These are phyloP conservation scores for Polyporus arcularius DNA, from an alignment of 768 basidiomycete genomes.

Conservation along the genomic window DNA sequence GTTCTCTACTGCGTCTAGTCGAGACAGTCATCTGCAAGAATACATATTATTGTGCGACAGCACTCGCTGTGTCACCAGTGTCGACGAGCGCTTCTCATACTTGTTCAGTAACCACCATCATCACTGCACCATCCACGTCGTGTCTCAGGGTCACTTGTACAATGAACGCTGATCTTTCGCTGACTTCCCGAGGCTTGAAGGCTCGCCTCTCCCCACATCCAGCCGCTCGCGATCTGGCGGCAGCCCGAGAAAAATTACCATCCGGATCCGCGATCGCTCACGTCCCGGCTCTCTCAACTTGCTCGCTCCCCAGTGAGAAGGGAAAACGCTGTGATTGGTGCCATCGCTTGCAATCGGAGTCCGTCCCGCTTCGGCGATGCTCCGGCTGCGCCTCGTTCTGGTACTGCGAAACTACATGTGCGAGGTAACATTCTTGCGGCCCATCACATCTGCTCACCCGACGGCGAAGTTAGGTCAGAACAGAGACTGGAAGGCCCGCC, in stretches of 20 bases:
- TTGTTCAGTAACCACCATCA: no score
- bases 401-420: constrained; percentile 73
- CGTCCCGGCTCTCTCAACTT: constrained; percentile 44
- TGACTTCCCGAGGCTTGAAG: neutral
- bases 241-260: constrained; percentile 39
- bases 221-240: constrained; percentile 51
- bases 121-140: no score
- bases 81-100: no score
- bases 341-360: constrained; percentile 38
- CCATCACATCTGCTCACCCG: constrained; percentile 5
- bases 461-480: constrained; percentile 54
- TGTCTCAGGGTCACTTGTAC: no score
- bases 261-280: constrained; percentile 54
- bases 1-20: no score
- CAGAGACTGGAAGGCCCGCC: constrained; percentile 65
- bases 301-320: constrained; percentile 58
- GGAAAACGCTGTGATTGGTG: constrained; percentile 70
- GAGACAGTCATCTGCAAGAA: no score
- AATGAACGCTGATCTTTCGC: neutral
- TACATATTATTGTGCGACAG: no score
- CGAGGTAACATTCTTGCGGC: constrained; percentile 20
- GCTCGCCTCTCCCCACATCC: constrained; percentile 45
- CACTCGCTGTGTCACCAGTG: no score
- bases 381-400: constrained; percentile 69
- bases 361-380: constrained; percentile 51